A percentile compares a stretch with the other conserved stretches of the same genome.
These are phyloP conservation scores for Multifurca ochricompacta DNA, from an alignment of 768 basidiomycete species.

Conservation along the genomic window DNA sequence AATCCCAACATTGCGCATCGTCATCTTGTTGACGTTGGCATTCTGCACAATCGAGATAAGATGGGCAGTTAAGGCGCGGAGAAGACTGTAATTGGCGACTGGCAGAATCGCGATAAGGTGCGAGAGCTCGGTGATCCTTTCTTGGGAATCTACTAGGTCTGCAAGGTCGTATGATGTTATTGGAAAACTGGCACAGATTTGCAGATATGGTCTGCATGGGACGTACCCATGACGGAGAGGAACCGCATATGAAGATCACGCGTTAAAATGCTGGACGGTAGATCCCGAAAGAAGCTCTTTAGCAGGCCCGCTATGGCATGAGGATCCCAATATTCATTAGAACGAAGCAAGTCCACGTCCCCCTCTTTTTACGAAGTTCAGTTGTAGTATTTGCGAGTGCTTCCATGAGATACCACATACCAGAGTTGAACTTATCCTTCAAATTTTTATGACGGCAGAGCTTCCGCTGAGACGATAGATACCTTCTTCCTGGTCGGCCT, in stretches of 20 bases:
- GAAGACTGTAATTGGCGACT: conserved; percentile 85
- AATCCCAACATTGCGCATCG: conserved; percentile 95
- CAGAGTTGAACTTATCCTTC: conserved; percentile 87
- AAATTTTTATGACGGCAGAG: conserved; percentile 91
- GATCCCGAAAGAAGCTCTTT: conserved; percentile 87
- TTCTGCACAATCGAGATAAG: conserved; percentile 93
- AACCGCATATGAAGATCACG: conserved; percentile 87
- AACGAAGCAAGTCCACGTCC: conserved; percentile 83
- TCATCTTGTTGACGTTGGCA: conserved; percentile 91
- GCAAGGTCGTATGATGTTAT: conserved; percentile 12
- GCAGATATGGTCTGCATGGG: conserved; percentile 3
- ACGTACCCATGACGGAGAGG: conserved; percentile 86
- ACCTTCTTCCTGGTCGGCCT: conserved; percentile 94
- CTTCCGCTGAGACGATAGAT: conserved; percentile 95
- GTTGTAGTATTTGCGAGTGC: not conserved
- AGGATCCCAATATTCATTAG: conserved; percentile 94
- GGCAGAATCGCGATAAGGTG: conserved; percentile 83
- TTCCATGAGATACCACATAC: conserved; percentile 35
- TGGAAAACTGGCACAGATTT: conserved; percentile 1
- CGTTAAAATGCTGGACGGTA: conserved; percentile 89
- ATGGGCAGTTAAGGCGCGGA: conserved; percentile 91
- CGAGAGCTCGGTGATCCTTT: conserved; percentile 81
- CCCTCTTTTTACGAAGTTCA: conserved; percentile 56
- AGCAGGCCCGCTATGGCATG: conserved; percentile 95
- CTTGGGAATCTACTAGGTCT: conserved; percentile 88